Conservation (phyloP, 2,329 filamentous ascomycete species). For the Monosporascus sp. region DNA sequence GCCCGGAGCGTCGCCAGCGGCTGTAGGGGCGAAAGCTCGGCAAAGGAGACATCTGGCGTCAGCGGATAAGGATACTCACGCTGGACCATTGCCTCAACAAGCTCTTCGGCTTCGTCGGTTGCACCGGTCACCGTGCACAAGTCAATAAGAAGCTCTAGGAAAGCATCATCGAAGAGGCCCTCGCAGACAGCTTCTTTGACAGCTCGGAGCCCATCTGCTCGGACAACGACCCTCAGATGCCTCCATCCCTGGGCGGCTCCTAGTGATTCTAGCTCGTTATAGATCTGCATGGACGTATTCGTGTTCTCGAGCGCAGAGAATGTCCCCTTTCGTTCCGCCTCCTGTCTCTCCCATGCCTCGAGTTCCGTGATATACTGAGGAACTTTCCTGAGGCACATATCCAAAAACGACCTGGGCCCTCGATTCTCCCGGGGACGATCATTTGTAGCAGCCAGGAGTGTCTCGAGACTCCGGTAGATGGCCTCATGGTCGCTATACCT, state of each 20-base stretch:
- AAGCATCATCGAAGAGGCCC: slow-evolving; percentile 35
- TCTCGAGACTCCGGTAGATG: slow-evolving; percentile 39
- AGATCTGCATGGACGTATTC: slow-evolving; percentile 39
- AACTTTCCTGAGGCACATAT: slow-evolving; percentile 44
- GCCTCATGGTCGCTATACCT: slow-evolving; percentile 37
- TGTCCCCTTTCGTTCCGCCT: slow-evolving; percentile 33
- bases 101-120: slow-evolving; percentile 34
- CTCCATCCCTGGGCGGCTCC: slow-evolving; percentile 40
- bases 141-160: slow-evolving; percentile 35
- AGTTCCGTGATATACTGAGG: slow-evolving; percentile 42
- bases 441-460: slow-evolving; percentile 37
- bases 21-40: slow-evolving; percentile 19
- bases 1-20: slow-evolving; percentile 30
- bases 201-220: slow-evolving; percentile 41
- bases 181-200: slow-evolving; percentile 37
- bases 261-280: slow-evolving; percentile 42
- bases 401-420: slow-evolving; percentile 38
- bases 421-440: slow-evolving; percentile 6
- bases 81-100: slow-evolving; percentile 32
- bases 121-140: slow-evolving; percentile 34
- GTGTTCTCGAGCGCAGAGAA: slow-evolving; percentile 29
- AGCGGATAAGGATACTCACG: slow-evolving; percentile 32
- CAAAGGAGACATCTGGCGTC: slow-evolving; percentile 25
- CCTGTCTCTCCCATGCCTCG: slow-evolving; percentile 35
- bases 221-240: slow-evolving; percentile 38